Conservation (phyloP, 306 rosid genomes). For the Quercus engelmannii region DNA sequence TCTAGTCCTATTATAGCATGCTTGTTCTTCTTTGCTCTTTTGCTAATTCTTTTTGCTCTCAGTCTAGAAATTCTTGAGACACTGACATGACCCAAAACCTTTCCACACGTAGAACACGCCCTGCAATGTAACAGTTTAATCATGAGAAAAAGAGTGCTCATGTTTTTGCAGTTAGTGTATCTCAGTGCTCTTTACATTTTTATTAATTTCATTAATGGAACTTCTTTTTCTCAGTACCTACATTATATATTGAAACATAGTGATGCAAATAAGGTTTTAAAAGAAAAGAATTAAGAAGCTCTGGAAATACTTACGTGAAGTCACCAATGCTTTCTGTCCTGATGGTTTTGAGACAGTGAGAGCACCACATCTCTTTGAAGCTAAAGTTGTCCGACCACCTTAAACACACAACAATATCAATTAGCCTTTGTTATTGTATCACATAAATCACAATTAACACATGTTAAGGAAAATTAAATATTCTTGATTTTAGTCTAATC, state of each 20-base stretch:
- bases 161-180: too few relatives aligned
- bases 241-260: too few relatives aligned
- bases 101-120: not conserved
- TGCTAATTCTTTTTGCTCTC: not conserved
- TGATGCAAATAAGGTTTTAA: too few relatives aligned
- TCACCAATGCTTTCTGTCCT: not conserved
- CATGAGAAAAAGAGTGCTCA: not conserved
- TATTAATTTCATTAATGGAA: too few relatives aligned
- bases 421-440: too few relatives aligned
- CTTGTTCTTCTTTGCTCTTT: not conserved
- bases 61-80: not conserved
- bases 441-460: too few relatives aligned
- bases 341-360: not conserved
- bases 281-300: not conserved
- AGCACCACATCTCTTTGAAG: not conserved
- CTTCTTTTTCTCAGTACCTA: too few relatives aligned
- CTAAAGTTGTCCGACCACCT: not conserved
- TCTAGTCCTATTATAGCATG: not conserved
- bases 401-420: not conserved
- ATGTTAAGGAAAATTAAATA: too few relatives aligned
- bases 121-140: not conserved
- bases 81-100: not conserved
- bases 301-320: not conserved
- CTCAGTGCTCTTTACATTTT: too few relatives aligned
- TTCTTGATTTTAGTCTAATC: too few relatives aligned